Evolutionary conservation across 2,329 filamentous ascomycete genomes (phyloP), one percentile per base, ranked within the genome.

Genomic region (Cylindrodendrum hubeiense): DNA sequence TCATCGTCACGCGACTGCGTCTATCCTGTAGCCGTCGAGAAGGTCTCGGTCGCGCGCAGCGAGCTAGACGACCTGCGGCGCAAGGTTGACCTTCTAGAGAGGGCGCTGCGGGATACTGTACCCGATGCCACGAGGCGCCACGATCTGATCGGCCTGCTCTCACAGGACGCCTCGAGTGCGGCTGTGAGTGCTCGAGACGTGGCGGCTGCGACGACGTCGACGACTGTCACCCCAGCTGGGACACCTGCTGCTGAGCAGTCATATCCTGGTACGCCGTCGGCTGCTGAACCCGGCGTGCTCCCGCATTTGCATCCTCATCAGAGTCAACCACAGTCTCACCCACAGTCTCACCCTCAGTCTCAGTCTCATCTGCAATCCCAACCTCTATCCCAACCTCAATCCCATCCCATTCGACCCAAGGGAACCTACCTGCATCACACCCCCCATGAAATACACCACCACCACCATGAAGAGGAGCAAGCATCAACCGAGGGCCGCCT

Each of bases 21-120:
- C 53, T 87, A 86, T 70, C 85, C 85, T 19, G 72, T 74, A n/a
- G 65, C 77, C 5, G 70, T 82, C 39, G 81, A 84, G 67, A 84
- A 84, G 65, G 75, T 86, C 19, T 78, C 78, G 17, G 72, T 87
- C 49, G 75, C 81, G 7, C 78, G 79, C 33, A 67, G 75, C 6
- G 81, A 85, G 67, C 71, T 83, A 21, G 81, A 85, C 4, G 77
- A 79, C 5, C 75, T 86, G 39, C 76, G 73, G 30, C 75, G 75
- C 41, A 80, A 77, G 63, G 78, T 81, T 57, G 78, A 79, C 12
- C 61, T 76, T n/a, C 80, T 83, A 63, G 82, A 84, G 67, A 75
- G 72, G 44, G 79, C 76, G 17, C 75, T 84, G 17, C 76, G 78
- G 65, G 76, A 79, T 60, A 75, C 74, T 21, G 73, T 81, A 17